A percentile compares a stretch with the other conserved stretches of the same genome.
Conservation (phyloP, 495 filamentous ascomycete species). For the Trichodelitschia bisporula region DNA sequence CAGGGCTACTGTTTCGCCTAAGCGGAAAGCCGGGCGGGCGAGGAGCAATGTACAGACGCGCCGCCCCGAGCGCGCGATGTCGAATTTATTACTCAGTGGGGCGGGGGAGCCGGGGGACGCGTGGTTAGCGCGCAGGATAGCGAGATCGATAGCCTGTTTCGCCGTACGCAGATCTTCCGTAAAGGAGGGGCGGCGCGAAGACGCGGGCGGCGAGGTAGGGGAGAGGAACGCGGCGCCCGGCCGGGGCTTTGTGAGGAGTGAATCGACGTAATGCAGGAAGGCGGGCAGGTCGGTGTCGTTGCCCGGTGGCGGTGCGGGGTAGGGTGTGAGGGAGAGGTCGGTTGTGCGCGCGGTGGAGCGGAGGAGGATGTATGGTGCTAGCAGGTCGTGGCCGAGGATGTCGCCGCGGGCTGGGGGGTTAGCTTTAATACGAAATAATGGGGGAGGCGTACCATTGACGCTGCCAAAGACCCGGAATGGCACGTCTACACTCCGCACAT, state of each 20-base stretch:
- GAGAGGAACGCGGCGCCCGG: conserved; percentile 37
- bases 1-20: conserved; percentile 66
- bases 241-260: conserved; percentile 40
- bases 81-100: conserved; percentile 64
- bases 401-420: conserved; percentile 32
- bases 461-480: conserved; percentile 88
- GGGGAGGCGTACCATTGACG: conserved; percentile 36
- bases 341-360: conserved; percentile 54
- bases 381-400: conserved; percentile 63
- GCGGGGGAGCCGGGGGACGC: conserved; percentile 27
- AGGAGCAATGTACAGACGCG: conserved; percentile 73
- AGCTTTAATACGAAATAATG: background rate
- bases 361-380: conserved; percentile 79
- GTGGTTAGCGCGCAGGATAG: conserved; percentile 54
- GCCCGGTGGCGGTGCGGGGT: conserved; percentile 9
- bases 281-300: conserved; percentile 4
- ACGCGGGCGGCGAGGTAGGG: conserved; percentile 24
- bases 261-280: conserved; percentile 57
- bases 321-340: no score
- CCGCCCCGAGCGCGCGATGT: conserved; percentile 70
- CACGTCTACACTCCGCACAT: conserved; percentile 72
- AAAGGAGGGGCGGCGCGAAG: conserved; percentile 23
- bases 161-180: conserved; percentile 23
- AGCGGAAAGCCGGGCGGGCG: conserved; percentile 68
- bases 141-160: conserved; percentile 66